Evolutionary conservation across 2,329 filamentous ascomycete species (phyloP).

Genomic region (Trichophaea hybrida): DNA sequence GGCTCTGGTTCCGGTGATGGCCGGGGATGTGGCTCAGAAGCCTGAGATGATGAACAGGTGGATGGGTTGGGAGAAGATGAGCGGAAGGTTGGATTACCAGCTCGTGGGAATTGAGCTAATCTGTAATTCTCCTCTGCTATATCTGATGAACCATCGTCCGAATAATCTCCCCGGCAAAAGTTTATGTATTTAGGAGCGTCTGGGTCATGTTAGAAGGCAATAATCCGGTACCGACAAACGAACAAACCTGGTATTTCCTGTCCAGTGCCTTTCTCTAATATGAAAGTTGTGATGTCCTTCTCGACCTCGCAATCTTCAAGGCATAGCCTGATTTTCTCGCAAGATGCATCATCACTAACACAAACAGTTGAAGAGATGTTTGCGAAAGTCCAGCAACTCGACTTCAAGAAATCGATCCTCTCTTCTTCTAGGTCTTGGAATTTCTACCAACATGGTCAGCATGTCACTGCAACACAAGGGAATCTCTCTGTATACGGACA

Average conservation of each 20-base stretch:
- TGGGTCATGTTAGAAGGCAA: slow-evolving; percentile 10
- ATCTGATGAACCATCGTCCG: slow-evolving; percentile 64
- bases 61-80: slow-evolving; percentile 94
- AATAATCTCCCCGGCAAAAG: slow-evolving; percentile 77
- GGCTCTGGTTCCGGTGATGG: slow-evolving; percentile 10
- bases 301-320: slow-evolving; percentile 94
- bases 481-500: slow-evolving; percentile 28
- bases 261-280: slow-evolving; percentile 74
- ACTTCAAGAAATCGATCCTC: slow-evolving; percentile 90
- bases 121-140: slow-evolving; percentile 78
- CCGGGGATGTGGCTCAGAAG: slow-evolving; percentile 12
- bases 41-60: slow-evolving; percentile 40
- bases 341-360: slow-evolving; percentile 90
- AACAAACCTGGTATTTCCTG: slow-evolving; percentile 65
- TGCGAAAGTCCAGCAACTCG: slow-evolving; percentile 92
- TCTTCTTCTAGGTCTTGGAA: slow-evolving; percentile 99
- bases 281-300: slow-evolving; percentile 82
- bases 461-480: neutral
- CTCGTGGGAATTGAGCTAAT: slow-evolving; percentile 86
- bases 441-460: slow-evolving; percentile 44
- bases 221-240: neutral
- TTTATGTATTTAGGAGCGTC: slow-evolving; percentile 98
- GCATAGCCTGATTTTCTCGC: slow-evolving; percentile 86
- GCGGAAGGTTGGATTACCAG: slow-evolving; percentile 88
- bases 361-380: slow-evolving; percentile 96